A percentile compares a stretch with the other conserved stretches of the same genome.
These are phyloP conservation scores for Alternaria triticina DNA, from an alignment of 2,329 filamentous ascomycete species.

Conservation along the genomic window DNA sequence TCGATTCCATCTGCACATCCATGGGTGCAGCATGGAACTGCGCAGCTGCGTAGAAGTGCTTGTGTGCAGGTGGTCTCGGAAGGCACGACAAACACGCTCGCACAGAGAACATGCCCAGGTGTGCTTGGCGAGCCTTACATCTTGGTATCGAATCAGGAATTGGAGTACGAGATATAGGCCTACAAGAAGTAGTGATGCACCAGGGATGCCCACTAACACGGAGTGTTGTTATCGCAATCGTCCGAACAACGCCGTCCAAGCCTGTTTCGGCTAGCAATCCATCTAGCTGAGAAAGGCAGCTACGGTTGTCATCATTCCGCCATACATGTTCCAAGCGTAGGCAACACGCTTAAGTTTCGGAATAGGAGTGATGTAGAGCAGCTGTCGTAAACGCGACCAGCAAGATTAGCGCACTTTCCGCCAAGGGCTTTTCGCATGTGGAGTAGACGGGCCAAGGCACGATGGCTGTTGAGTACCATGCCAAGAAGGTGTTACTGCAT, in stretches of 20 bases:
- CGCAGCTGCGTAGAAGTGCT: not conserved
- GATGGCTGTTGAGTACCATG: not conserved
- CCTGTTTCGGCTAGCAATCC: not conserved
- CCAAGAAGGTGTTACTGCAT: not conserved
- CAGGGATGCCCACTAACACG: constrained; percentile 15
- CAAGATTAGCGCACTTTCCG: not conserved
- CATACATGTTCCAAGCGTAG: not conserved
- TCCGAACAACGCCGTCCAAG: constrained; percentile 3
- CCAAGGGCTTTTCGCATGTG: not conserved
- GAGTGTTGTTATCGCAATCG: constrained; percentile 21
- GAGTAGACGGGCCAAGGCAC: not conserved
- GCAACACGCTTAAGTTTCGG: not conserved
- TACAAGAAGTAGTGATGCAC: not conserved
- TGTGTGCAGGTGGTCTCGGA: not conserved
- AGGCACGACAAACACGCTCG: not conserved
- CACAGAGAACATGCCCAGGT: not conserved
- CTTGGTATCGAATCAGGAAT: not conserved
- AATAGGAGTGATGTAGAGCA: not conserved
- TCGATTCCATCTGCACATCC: not conserved
- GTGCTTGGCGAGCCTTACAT: not conserved
- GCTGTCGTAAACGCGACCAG: not conserved
- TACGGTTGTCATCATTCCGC: not conserved
- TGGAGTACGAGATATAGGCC: not conserved
- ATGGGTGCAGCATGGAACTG: not conserved
- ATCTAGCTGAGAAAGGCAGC: not conserved